Evolutionary conservation across 2,329 filamentous ascomycete genomes (phyloP).

Genomic region (Fusarium floridanum): DNA sequence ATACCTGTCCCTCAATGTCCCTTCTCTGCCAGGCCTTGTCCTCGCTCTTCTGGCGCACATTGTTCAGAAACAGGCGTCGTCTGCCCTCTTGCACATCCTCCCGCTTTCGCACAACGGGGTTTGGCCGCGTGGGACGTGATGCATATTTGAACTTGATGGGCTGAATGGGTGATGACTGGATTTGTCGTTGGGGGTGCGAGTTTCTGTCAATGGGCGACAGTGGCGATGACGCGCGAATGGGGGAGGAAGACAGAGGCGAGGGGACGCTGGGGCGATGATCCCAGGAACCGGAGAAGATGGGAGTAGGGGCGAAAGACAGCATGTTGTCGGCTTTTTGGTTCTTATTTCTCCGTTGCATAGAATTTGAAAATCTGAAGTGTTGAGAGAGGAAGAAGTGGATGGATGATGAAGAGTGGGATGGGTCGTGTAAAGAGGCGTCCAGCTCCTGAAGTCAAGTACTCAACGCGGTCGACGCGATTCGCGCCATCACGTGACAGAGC

Average conservation of each 20-base stretch:
- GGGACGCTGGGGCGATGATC: slow-evolving; percentile 62
- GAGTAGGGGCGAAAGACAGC: slow-evolving; percentile 58
- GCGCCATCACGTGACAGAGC: slow-evolving; percentile 50
- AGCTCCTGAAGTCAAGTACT: slow-evolving; percentile 13
- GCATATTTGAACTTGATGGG: slow-evolving; percentile 63
- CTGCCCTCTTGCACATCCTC: slow-evolving; percentile 74
- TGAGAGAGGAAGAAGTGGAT: slow-evolving; percentile 8
- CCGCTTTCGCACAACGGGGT: slow-evolving; percentile 71
- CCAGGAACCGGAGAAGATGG: slow-evolving; percentile 59
- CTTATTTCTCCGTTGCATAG: slow-evolving; percentile 54
- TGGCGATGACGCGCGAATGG: slow-evolving; percentile 65
- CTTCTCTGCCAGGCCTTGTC: slow-evolving; percentile 71
- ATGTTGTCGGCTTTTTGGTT: slow-evolving; percentile 47
- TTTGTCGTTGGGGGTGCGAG: slow-evolving; percentile 55
- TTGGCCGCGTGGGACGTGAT: slow-evolving; percentile 69
- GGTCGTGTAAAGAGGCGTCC: slow-evolving; percentile 36
- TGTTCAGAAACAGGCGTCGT: slow-evolving; percentile 77
- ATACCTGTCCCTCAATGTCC: slow-evolving; percentile 70
- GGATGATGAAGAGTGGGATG: slow-evolving; percentile 11
- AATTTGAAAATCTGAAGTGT: slow-evolving; percentile 2
- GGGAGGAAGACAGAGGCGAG: slow-evolving; percentile 65
- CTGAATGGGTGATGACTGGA: slow-evolving; percentile 60
- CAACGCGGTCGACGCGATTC: slow-evolving; percentile 45
- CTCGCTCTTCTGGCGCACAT: slow-evolving; percentile 71
- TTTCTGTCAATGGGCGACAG: slow-evolving; percentile 60